Evolutionary conservation across 768 basidiomycete genomes (phyloP), one percentile per base, ranked within the genome.

Genomic region (Sporobolomyces pararoseus): DNA sequence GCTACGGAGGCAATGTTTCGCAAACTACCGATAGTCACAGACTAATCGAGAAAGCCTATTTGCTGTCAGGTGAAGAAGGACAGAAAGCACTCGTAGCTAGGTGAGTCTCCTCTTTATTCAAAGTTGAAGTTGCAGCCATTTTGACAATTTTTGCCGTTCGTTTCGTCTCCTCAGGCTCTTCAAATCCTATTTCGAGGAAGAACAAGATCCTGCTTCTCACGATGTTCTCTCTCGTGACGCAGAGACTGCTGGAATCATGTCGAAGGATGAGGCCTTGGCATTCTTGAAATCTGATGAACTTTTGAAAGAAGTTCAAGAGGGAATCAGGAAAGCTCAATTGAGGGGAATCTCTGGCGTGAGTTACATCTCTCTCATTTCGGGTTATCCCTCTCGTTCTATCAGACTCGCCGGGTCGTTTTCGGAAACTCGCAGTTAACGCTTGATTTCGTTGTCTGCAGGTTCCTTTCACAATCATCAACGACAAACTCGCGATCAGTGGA

Each of bases 11-110:
- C 25, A 81, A 82, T 19, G 82, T 90, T 70, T 82, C 84, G 62
- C 85, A 86, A 75, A 88, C 89, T n/a, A 86, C 83, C 44, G 80
- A 82, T 25, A 87, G 87, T 13, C 90, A 91, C 78, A 84, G 89
- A 16, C 81, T 92, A 32, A 82, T 87, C 35, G 84, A 84, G 64
- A 88, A 89, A 76, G 89, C 89, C 1, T 87, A 82, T 77, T 79
- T 82, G 71, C 69, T 85, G 25, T 87, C 86, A 23, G 88, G 88
- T 0, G 84, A 86, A 77, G 77, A 82, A 16, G 76, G 84, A 39
- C 89, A 91, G 78, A 77, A 85, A 9, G 82, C 84, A 2, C 74
- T 87, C 49, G 80, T 88, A 50, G 82, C 83, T 31, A 82, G 81
- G 27, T 71, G 37, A 52, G 66, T 64, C 21, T 29, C 31, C 32